A percentile compares a stretch with the other conserved stretches of the same genome.
Evolutionary conservation across 1,284 basidiomycete genomes (phyloP).

Genomic region (Ceratobasidium papillatum): DNA sequence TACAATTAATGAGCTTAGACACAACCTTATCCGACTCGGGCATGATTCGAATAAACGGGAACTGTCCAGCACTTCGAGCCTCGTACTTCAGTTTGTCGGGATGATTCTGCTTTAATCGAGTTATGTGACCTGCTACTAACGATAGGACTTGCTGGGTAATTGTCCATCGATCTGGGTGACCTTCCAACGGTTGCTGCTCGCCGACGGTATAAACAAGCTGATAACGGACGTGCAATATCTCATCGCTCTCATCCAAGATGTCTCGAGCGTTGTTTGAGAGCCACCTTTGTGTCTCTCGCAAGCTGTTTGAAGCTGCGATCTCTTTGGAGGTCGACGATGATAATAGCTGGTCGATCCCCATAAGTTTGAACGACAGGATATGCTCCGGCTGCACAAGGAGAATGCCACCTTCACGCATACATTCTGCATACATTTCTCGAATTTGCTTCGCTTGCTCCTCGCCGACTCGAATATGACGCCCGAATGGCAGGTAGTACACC

Average conservation of each 20-base stretch:
- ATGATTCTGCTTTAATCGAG: conserved; percentile 24
- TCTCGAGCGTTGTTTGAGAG: conserved; percentile 54
- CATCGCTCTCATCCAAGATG: conserved; percentile 64
- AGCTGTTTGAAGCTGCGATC: conserved; percentile 27
- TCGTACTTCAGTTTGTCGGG: conserved; percentile 45
- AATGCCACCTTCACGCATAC: conserved; percentile 55
- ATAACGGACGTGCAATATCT: conserved; percentile 60
- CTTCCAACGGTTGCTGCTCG: conserved; percentile 54
- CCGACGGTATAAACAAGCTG: conserved; percentile 60
- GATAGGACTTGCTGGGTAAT: conserved; percentile 57
- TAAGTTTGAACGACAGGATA: conserved; percentile 60
- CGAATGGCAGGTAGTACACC: conserved; percentile 62
- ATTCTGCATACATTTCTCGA: conserved; percentile 53
- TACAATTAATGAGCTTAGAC: not conserved
- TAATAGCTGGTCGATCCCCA: conserved; percentile 55
- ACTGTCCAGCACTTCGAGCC: conserved; percentile 45
- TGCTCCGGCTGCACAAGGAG: conserved; percentile 63
- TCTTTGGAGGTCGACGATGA: conserved; percentile 14
- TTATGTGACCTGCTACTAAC: conserved; percentile 45
- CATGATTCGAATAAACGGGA: conserved; percentile 53
- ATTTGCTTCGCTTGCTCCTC: conserved; percentile 45
- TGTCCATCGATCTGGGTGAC: conserved; percentile 60
- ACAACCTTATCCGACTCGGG: not conserved
- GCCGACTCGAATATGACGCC: conserved; percentile 52
- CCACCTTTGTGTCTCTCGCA: conserved; percentile 53